A percentile compares a stretch with the other conserved stretches of the same genome.
These are phyloP conservation scores for Cyclostephanos tholiformis DNA, from an alignment of 108 stramenopile species.

Conservation along the genomic window DNA sequence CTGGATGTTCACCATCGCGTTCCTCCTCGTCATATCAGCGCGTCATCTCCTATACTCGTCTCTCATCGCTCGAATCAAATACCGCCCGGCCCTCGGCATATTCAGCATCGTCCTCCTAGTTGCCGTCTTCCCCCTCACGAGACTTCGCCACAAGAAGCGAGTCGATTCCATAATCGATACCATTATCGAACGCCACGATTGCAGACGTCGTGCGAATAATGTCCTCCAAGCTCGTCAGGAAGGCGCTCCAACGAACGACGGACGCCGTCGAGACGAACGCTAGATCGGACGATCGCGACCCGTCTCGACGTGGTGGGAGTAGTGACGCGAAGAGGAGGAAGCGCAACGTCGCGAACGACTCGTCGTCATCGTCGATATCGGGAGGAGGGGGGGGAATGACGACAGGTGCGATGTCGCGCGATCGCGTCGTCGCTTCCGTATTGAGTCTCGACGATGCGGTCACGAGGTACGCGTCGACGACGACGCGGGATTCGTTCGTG, in stretches of 20 bases:
- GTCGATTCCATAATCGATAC: not conserved
- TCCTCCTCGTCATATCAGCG: not conserved
- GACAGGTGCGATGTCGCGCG: conserved; percentile 21
- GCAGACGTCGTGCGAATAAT: not conserved
- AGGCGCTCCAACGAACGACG: conserved; percentile 31
- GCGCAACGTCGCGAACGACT: not conserved
- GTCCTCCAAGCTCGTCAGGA: conserved; percentile 47
- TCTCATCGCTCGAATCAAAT: not conserved
- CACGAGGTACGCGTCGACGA: conserved; percentile 16
- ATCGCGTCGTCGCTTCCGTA: conserved; percentile 24
- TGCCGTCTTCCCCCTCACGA: not conserved
- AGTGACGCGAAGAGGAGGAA: not conserved
- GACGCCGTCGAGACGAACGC: not conserved
- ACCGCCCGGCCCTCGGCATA: not conserved
- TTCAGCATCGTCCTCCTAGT: not conserved
- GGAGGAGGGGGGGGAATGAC: not conserved
- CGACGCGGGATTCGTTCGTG: conserved; percentile 17
- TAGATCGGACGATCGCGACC: not conserved
- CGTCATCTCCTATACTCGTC: not conserved
- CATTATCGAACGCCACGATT: not conserved
- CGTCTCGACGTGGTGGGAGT: not conserved
- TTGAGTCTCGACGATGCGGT: conserved; percentile 23
- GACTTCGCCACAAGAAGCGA: not conserved
- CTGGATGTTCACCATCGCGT: not conserved
- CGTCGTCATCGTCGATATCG: not conserved